Evolutionary conservation across 2,329 filamentous ascomycete species (phyloP).

Genomic region (Exophiala xenobiotica): DNA sequence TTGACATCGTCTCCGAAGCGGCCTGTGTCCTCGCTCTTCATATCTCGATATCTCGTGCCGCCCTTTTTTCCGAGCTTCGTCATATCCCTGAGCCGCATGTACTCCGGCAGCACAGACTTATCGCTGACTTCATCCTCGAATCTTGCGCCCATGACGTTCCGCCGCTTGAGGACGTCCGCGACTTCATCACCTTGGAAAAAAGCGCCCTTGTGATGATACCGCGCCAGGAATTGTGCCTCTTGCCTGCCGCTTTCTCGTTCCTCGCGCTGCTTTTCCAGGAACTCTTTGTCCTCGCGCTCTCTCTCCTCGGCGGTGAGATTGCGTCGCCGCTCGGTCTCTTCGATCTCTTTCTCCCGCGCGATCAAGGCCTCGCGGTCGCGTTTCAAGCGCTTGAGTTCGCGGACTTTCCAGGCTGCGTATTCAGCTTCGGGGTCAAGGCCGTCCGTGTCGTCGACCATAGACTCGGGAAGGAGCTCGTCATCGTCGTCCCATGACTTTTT

Average conservation of each 20-base stretch:
- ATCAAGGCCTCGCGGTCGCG: conserved; percentile 84
- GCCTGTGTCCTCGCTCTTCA: conserved; percentile 87
- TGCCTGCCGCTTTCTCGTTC: conserved; percentile 72
- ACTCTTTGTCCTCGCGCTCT: conserved; percentile 77
- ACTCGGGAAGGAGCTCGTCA: conserved; percentile 64
- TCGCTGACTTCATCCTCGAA: conserved; percentile 83
- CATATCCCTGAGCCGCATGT: conserved; percentile 90
- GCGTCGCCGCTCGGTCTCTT: conserved; percentile 82
- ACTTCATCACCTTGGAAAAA: conserved; percentile 85
- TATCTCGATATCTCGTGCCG: conserved; percentile 82
- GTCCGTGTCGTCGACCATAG: conserved; percentile 85
- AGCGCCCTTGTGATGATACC: conserved; percentile 94
- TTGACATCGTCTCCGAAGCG: conserved; percentile 66
- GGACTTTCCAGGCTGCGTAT: conserved; percentile 87
- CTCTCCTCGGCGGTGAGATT: conserved; percentile 86
- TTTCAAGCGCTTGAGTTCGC: conserved; percentile 85
- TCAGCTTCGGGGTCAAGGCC: conserved; percentile 83
- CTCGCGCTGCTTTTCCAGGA: conserved; percentile 73
- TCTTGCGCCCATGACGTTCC: conserved; percentile 80
- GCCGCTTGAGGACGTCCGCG: conserved; percentile 70
- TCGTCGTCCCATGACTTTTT: conserved; percentile 88
- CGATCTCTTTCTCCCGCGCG: conserved; percentile 76
- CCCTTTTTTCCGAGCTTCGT: conserved; percentile 92
- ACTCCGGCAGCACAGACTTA: conserved; percentile 80
- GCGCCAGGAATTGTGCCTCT: conserved; percentile 87